These are phyloP conservation scores for Penicillium vulpinum DNA, from an alignment of 2,329 filamentous ascomycete genomes.

Conservation along the genomic window DNA sequence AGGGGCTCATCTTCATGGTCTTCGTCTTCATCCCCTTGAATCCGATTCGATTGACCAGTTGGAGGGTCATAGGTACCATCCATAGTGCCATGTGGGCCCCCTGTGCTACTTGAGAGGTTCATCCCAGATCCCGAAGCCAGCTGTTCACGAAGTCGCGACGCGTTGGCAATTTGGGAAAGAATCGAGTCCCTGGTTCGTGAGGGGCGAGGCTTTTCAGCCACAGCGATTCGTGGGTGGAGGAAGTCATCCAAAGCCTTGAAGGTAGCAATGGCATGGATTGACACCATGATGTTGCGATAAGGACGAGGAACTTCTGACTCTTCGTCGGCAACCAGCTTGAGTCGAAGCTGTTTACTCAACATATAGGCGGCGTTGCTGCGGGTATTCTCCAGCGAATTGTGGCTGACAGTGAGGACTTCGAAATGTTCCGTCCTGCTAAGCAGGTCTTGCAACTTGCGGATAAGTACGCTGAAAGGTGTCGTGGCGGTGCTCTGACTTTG, in stretches of 20 bases:
- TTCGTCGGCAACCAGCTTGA: constrained; percentile 82
- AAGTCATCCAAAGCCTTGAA: constrained; percentile 98
- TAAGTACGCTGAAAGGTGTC: constrained; percentile 85
- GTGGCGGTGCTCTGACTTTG: constrained; percentile 66
- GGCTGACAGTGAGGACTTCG: constrained; percentile 92
- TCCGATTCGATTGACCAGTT: constrained; percentile 56
- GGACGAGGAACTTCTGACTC: constrained; percentile 83
- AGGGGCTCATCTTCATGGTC: constrained; percentile 65
- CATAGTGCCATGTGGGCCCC: constrained; percentile 21
- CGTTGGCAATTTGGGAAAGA: constrained; percentile 73
- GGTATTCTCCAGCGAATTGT: constrained; percentile 86
- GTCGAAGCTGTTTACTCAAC: constrained; percentile 90
- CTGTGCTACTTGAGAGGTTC: constrained; percentile 16
- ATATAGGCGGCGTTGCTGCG: constrained; percentile 91
- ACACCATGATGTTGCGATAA: constrained; percentile 95
- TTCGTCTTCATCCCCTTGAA: constrained; percentile 59
- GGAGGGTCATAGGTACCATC: constrained; percentile 40
- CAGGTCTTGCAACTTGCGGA: constrained; percentile 92
- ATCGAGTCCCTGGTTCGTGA: constrained; percentile 61
- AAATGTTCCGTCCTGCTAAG: constrained; percentile 97
- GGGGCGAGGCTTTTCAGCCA: constrained; percentile 71
- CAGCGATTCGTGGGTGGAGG: constrained; percentile 79
- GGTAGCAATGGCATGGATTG: constrained; percentile 95
- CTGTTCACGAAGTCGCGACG: constrained; percentile 61
- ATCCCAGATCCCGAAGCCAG: constrained; percentile 29